A percentile compares a stretch with the other conserved stretches of the same genome.
phyloP scores from a whole-genome alignment of 768 basidiomycete genomes.

The Lentinula detonsa region DNA sequence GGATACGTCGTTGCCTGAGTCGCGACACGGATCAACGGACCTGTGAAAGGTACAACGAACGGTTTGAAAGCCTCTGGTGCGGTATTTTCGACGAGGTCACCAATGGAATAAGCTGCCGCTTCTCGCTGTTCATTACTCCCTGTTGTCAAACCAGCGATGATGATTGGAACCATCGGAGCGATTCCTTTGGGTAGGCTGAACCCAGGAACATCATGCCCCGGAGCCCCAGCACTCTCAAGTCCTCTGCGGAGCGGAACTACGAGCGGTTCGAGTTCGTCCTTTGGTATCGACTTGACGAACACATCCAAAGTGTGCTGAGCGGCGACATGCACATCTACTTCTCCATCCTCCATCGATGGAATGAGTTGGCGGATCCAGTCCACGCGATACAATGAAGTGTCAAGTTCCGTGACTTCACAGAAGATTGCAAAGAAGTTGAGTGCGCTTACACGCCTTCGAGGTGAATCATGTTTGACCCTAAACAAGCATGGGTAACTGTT shows the following conservation, averaged over 20 bases:
- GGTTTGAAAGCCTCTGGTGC: conserved; percentile 82
- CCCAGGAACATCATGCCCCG: conserved; percentile 74
- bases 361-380: conserved; percentile 95
- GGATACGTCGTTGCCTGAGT: conserved; percentile 88
- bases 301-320: conserved; percentile 81
- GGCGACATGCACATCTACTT: conserved; percentile 70
- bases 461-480: conserved; percentile 80
- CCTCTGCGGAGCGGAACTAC: conserved; percentile 86
- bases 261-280: conserved; percentile 88
- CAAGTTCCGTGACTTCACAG: conserved; percentile 78
- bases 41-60: conserved; percentile 92
- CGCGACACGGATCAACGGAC: conserved; percentile 91
- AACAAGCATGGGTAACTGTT: background rate
- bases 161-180: conserved; percentile 76
- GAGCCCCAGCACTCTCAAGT: conserved; percentile 79
- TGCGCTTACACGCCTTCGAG: conserved; percentile 69
- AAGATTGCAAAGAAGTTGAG: conserved; percentile 75
- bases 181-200: conserved; percentile 83
- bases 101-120: conserved; percentile 92
- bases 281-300: conserved; percentile 86
- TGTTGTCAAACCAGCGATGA: conserved; percentile 88
- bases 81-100: conserved; percentile 90
- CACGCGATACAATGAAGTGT: conserved; percentile 78
- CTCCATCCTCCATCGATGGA: conserved; percentile 72
- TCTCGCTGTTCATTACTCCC: conserved; percentile 95